A percentile compares a stretch with the other conserved stretches of the same genome.
These are phyloP conservation scores for Daldinia grandis DNA, from an alignment of 495 filamentous ascomycete genomes.

Conservation along the genomic window DNA sequence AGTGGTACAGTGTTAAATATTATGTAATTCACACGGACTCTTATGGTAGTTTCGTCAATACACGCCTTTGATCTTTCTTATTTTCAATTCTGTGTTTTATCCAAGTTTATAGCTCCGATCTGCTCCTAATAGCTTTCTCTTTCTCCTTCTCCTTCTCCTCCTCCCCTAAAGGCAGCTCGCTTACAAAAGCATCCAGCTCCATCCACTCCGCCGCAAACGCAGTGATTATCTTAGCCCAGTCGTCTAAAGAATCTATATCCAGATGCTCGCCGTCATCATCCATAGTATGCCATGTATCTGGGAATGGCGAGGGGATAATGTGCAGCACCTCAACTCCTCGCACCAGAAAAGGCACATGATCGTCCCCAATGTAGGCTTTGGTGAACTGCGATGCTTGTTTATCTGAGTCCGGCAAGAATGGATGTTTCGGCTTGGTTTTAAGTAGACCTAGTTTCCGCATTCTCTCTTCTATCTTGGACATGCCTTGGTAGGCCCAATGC, in stretches of 20 bases:
- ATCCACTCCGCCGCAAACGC: slow-evolving; percentile 90
- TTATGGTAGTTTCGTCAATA: neutral
- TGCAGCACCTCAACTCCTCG: slow-evolving; percentile 84
- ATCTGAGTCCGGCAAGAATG: slow-evolving; percentile 59
- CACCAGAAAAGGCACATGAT: slow-evolving; percentile 84
- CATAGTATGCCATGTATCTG: slow-evolving; percentile 80
- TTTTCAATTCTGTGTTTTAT: neutral
- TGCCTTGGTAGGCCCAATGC: slow-evolving; percentile 85
- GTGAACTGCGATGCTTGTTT: slow-evolving; percentile 62
- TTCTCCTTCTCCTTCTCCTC: slow-evolving; percentile 29
- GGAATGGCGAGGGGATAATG: slow-evolving; percentile 82
- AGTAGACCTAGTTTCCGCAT: slow-evolving; percentile 62
- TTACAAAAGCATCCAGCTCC: slow-evolving; percentile 53
- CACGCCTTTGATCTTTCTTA: too few relatives aligned
- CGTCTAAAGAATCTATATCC: slow-evolving; percentile 77
- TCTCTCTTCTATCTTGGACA: slow-evolving; percentile 73
- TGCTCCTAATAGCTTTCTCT: slow-evolving; percentile 18
- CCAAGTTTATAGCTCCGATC: slow-evolving; percentile 25
- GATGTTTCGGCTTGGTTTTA: slow-evolving; percentile 43
- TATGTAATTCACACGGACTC: neutral
- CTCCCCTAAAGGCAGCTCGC: slow-evolving; percentile 21
- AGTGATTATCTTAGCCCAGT: slow-evolving; percentile 81
- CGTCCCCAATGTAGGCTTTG: slow-evolving; percentile 67
- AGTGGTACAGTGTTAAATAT: neutral
- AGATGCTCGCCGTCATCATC: slow-evolving; percentile 84